A percentile compares a stretch with the other conserved stretches of the same genome.
Conservation (phyloP, 164 flowering plant species). For the Litsea cubeba region DNA sequence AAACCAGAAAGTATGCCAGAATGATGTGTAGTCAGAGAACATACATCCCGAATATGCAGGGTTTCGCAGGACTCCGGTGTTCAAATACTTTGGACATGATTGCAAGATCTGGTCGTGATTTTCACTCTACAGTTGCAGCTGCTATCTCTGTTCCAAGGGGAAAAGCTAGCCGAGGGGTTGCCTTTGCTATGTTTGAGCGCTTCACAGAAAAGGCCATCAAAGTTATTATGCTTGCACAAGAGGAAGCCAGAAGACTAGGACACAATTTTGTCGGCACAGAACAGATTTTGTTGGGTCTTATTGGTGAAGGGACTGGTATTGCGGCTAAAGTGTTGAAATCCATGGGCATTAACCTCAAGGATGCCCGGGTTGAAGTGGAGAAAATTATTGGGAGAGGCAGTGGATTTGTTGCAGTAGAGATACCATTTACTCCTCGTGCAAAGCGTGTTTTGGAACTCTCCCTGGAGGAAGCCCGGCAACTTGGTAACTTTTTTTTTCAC, state of each 20-base stretch:
- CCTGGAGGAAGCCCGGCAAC: constrained; percentile 93
- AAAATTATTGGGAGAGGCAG: constrained; percentile 94
- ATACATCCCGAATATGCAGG: constrained; percentile 8
- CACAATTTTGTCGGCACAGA: constrained; percentile 98
- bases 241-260: constrained; percentile 91
- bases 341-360: constrained; percentile 88
- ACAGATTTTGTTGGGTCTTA: constrained; percentile 87
- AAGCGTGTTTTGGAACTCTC: constrained; percentile 92
- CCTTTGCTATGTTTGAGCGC: constrained; percentile 85
- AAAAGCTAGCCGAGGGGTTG: constrained; percentile 42
- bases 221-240: constrained; percentile 98
- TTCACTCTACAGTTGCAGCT: constrained; percentile 51
- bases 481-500: constrained; percentile 43
- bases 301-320: constrained; percentile 98
- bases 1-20: constrained; percentile 31
- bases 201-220: constrained; percentile 95
- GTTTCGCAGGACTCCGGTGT: constrained; percentile 59
- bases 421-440: constrained; percentile 93
- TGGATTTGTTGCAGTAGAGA: constrained; percentile 93
- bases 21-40: constrained; percentile 34
- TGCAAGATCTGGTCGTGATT: constrained; percentile 26
- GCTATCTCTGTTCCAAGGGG: constrained; percentile 32
- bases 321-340: constrained; percentile 95
- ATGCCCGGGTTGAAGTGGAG: constrained; percentile 96
- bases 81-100: constrained; percentile 51